phyloP scores from a whole-genome alignment of 352 stramenopile species.

The Globisporangium paddicum region DNA sequence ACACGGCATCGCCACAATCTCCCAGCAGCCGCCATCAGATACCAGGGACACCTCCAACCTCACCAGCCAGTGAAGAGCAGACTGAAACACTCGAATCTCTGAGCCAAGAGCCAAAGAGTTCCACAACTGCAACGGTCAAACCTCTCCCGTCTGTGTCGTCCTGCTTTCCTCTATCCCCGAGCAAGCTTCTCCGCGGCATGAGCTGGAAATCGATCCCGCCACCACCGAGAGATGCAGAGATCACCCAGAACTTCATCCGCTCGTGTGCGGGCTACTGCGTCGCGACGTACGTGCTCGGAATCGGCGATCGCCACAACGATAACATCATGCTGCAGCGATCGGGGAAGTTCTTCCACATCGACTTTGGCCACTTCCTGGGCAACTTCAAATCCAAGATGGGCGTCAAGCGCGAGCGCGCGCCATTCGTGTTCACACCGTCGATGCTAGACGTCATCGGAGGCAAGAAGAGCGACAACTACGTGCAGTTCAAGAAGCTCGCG shows the following conservation, averaged over 20 bases:
- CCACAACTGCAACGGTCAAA: constrained; percentile 6
- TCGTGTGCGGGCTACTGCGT: constrained; percentile 92
- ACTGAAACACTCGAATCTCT: background rate
- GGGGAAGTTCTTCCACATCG: constrained; percentile 95
- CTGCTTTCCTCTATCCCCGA: constrained; percentile 53
- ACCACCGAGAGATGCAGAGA: constrained; percentile 32
- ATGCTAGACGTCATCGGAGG: constrained; percentile 87
- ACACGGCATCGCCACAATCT: background rate
- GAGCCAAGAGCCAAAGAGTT: constrained; percentile 13
- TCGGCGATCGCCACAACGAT: constrained; percentile 93
- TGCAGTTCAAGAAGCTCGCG: constrained; percentile 64
- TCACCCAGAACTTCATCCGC: constrained; percentile 85
- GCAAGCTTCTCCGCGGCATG: constrained; percentile 28
- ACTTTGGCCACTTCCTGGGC: constrained; percentile 95
- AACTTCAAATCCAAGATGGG: constrained; percentile 94
- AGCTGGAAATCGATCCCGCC: constrained; percentile 14
- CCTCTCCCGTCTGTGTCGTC: constrained; percentile 26
- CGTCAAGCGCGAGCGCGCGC: constrained; percentile 86
- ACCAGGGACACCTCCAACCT: background rate
- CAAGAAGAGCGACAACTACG: constrained; percentile 69
- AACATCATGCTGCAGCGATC: constrained; percentile 95
- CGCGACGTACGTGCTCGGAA: constrained; percentile 91
- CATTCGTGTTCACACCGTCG: constrained; percentile 91
- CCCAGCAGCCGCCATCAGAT: constrained; percentile 2
- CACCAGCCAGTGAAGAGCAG: background rate